Percentiles rank a stretch among this genome's conserved stretches.
phyloP scores from a whole-genome alignment of 2,329 filamentous ascomycete genomes.

The Nemania sp. region DNA sequence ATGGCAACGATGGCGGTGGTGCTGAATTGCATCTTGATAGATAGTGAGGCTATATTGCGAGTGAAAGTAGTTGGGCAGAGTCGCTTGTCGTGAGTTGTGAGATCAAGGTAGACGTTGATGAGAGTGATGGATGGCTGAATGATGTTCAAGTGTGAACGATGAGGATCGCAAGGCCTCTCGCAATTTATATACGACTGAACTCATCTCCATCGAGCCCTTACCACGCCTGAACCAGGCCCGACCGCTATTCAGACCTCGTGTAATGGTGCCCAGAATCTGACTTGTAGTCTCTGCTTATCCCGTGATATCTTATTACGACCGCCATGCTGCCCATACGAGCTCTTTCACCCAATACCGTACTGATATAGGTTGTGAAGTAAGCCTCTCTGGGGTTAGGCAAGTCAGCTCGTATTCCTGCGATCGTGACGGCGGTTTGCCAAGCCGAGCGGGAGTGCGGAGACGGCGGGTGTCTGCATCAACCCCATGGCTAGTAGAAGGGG shows the following conservation, averaged over 20 bases:
- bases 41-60: slow-evolving; percentile 3
- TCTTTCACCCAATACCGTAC: slow-evolving; percentile 6
- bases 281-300: slow-evolving; percentile 18
- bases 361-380: slow-evolving; percentile 18
- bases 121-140: slow-evolving; percentile 11
- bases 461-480: slow-evolving; percentile 8
- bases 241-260: slow-evolving; percentile 6
- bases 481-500: not conserved
- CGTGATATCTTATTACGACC: slow-evolving; percentile 26
- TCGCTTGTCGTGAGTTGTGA: not conserved
- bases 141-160: slow-evolving; percentile 14
- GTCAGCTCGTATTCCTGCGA: slow-evolving; percentile 22
- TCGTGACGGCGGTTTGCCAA: slow-evolving; percentile 11
- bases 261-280: too few relatives aligned
- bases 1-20: slow-evolving; percentile 34
- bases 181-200: slow-evolving; percentile 20
- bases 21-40: slow-evolving; percentile 43
- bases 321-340: slow-evolving; percentile 24
- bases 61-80: not conserved
- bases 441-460: too few relatives aligned
- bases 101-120: not conserved
- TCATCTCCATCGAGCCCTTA: slow-evolving; percentile 3
- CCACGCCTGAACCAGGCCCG: not conserved
- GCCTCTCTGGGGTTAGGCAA: not conserved
- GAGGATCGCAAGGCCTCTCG: not conserved